These are phyloP conservation scores for Penicillium cinerascens DNA, from an alignment of 495 filamentous ascomycete genomes.

Conservation along the genomic window DNA sequence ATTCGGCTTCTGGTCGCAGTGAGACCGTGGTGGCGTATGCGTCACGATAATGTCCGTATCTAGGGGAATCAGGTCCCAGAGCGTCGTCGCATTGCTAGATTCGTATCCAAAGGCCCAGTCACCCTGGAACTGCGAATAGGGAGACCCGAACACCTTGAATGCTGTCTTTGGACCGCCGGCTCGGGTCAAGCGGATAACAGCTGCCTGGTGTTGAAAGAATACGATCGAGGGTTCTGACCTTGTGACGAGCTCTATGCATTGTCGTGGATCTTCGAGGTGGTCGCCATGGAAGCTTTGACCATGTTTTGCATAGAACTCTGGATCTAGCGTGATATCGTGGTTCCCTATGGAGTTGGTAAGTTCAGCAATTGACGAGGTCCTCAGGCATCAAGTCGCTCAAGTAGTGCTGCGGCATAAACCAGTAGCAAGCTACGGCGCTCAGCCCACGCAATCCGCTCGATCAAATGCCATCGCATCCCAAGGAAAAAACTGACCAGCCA, in stretches of 20 bases:
- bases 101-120: slow-evolving; percentile 73
- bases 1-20: slow-evolving; percentile 37
- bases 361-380: background rate
- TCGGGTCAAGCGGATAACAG: slow-evolving; percentile 52
- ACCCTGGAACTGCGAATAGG: slow-evolving; percentile 60
- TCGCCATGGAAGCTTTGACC: slow-evolving; percentile 58
- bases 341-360: slow-evolving; percentile 53
- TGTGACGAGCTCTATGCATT: slow-evolving; percentile 54
- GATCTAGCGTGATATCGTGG: slow-evolving; percentile 74
- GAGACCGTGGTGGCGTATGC: slow-evolving; percentile 46
- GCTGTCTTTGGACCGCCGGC: slow-evolving; percentile 58
- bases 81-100: slow-evolving; percentile 37
- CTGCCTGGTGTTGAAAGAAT: slow-evolving; percentile 62
- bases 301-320: slow-evolving; percentile 55
- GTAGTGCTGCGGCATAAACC: background rate
- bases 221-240: slow-evolving; percentile 53
- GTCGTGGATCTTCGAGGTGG: slow-evolving; percentile 49
- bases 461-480: background rate
- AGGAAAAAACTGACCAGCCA: slow-evolving; percentile 47
- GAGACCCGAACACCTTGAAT: slow-evolving; percentile 76
- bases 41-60: slow-evolving; percentile 47
- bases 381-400: background rate
- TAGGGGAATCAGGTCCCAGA: slow-evolving; percentile 49
- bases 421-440: background rate
- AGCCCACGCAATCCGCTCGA: background rate